Conservation (phyloP, 495 filamentous ascomycete species). For the Penicillium waksmanii region DNA sequence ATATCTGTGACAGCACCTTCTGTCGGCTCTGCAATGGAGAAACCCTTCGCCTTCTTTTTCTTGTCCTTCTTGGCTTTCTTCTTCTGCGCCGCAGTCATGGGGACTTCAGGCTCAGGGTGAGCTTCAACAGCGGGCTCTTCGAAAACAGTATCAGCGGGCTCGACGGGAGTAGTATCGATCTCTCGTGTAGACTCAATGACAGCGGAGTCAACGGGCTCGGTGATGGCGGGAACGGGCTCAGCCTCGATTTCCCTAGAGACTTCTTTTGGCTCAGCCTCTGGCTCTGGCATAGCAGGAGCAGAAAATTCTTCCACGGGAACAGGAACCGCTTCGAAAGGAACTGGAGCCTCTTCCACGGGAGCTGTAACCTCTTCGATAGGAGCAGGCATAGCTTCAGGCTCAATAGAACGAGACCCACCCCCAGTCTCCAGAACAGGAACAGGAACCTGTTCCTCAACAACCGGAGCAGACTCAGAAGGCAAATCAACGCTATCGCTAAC, state of each 20-base stretch:
- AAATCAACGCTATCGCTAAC: constrained; percentile 25
- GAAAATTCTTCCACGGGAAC: not conserved
- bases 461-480: constrained; percentile 15
- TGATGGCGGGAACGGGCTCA: constrained; percentile 4
- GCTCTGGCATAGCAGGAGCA: not conserved
- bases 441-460: constrained; percentile 3
- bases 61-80: constrained; percentile 49
- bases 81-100: constrained; percentile 34
- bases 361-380: not conserved
- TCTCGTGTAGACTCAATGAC: not conserved
- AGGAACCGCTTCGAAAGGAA: not conserved
- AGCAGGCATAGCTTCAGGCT: constrained; percentile 8
- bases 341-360: not conserved
- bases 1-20: constrained; percentile 4
- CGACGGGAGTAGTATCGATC: not conserved
- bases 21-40: constrained; percentile 19
- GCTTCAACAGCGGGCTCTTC: constrained; percentile 1
- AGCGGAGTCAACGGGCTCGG: not conserved
- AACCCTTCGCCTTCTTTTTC: constrained; percentile 34
- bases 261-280: constrained; percentile 10
- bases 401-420: constrained; percentile 3
- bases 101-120: constrained; percentile 22
- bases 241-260: constrained; percentile 8
- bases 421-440: not conserved
- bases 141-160: constrained; percentile 2